Evolutionary conservation across 495 filamentous ascomycete species (phyloP), one percentile per base, ranked within the genome.

Genomic region (Aspergillus affinis): DNA sequence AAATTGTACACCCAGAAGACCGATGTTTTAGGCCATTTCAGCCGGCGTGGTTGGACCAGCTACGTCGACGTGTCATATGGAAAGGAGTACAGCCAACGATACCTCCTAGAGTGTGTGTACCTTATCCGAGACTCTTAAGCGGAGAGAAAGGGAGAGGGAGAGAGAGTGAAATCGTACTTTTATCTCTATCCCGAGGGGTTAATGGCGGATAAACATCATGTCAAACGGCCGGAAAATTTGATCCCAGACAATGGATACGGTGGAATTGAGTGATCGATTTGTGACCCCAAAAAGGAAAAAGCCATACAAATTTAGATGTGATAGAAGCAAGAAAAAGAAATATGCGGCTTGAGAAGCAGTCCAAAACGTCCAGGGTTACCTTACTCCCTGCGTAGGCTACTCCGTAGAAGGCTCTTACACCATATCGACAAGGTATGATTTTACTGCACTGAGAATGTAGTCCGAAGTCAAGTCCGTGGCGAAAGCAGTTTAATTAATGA

Each of bases 381-480:
- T 20, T 41, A 41, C 6, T 41, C 36, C 36, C 12, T 41, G 36
- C 1, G 36, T 41, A 41, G 36, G 36, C 4, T 26, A n/a, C n/a
- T n/a, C n/a, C n/a, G n/a, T n/a, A 26, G 23, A 26, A 4, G 23
- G 23, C 23, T 26, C 23, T 26, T 26, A 26, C 23, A 29, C 12
- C 46, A 29, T 60, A 54, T 54, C 50, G 32, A 66, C 36, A 41
- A 41, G 36, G 54, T 55, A 30, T 51, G 26, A 48, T 54, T 4
- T 41, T 41, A 41, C 36, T 41, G 36, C 10, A 41, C 36, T 41
- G 3, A 41, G 36, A 41, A 41, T 41, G 36, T 13, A 41, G 8
- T 13, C 36, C 58, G 54, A 64, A 64, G 62, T 19, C 60, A 58
- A 29, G 58, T 62, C 63, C 61, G 63, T 68, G 66, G 58, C 61